Evolutionary conservation across 441 rosid genomes (phyloP).

Genomic region (Iberis amara): DNA sequence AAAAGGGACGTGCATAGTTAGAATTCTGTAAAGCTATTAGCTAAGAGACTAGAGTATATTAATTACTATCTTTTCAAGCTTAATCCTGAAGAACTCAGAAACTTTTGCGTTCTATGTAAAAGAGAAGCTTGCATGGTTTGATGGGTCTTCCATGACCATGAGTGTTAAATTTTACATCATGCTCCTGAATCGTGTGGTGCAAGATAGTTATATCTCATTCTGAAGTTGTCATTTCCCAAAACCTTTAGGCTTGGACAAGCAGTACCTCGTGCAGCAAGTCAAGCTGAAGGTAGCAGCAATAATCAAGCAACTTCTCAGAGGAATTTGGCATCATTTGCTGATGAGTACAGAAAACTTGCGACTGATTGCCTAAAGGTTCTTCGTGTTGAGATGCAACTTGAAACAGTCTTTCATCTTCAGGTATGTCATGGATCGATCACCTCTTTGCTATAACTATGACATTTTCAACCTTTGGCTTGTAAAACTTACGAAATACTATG

Average conservation of each 20-base stretch:
- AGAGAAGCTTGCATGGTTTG: conserved; percentile 19
- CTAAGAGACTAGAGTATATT: conserved; percentile 9
- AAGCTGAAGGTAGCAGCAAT: conserved; percentile 49
- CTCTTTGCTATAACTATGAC: conserved; percentile 9
- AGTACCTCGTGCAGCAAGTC: conserved; percentile 45
- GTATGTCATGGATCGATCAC: conserved; percentile 37
- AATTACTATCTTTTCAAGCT: conserved; percentile 12
- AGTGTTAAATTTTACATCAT: neutral
- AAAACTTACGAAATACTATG: conserved; percentile 25
- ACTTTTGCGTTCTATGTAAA: conserved; percentile 17
- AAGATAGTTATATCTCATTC: conserved; percentile 10
- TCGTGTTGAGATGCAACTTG: conserved; percentile 96
- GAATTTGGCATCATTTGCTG: conserved; percentile 73
- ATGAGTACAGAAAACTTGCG: conserved; percentile 89
- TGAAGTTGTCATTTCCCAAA: conserved; percentile 25
- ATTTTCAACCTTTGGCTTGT: conserved; percentile 8
- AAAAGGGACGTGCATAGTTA: neutral
- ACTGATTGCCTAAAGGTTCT: conserved; percentile 93
- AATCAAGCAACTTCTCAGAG: conserved; percentile 37
- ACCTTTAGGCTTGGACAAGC: conserved; percentile 63
- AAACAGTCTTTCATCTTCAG: conserved; percentile 94
- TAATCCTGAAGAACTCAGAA: conserved; percentile 9
- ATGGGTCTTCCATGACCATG: conserved; percentile 12
- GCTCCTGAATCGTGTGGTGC: conserved; percentile 10
- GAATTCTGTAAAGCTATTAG: neutral